Conservation (phyloP, 1,284 basidiomycete species). For the Tylopilus sp. region DNA sequence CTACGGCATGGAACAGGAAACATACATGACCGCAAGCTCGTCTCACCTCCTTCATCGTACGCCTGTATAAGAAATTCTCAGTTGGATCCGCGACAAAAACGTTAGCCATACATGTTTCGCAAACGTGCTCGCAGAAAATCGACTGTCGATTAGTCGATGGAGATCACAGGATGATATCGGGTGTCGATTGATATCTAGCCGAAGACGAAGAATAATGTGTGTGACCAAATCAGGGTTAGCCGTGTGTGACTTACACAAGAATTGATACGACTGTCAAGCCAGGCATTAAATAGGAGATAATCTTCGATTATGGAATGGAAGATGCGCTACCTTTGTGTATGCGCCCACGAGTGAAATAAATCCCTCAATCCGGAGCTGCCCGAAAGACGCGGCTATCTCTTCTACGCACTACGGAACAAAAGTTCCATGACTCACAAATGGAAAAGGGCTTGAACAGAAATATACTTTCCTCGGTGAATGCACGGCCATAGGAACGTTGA, state of each 20-base stretch:
- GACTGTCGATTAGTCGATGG: conserved; percentile 61
- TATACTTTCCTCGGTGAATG: conserved; percentile 55
- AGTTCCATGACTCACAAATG: conserved; percentile 31
- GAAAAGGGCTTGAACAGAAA: conserved; percentile 5
- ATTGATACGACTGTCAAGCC: conserved; percentile 64
- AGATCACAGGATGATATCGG: conserved; percentile 65
- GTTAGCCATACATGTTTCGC: conserved; percentile 52
- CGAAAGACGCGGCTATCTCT: conserved; percentile 50
- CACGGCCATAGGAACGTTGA: conserved; percentile 61
- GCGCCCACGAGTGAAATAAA: conserved; percentile 78
- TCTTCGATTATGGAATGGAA: conserved; percentile 18
- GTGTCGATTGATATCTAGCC: conserved; percentile 77
- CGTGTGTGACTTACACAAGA: conserved; percentile 57
- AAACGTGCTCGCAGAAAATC: conserved; percentile 67
- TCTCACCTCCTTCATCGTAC: conserved; percentile 56
- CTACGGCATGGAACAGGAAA: conserved; percentile 8
- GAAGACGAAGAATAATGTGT: not conserved
- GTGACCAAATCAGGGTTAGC: conserved; percentile 4
- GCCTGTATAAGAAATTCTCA: conserved; percentile 40
- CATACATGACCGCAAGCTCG: conserved; percentile 43
- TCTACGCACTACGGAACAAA: conserved; percentile 46
- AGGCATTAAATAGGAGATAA: conserved; percentile 15
- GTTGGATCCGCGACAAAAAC: not conserved
- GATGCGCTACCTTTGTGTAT: conserved; percentile 56
- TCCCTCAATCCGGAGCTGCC: conserved; percentile 59